Conservation (phyloP, 306 rosid genomes). For the Purshia tridentata region DNA sequence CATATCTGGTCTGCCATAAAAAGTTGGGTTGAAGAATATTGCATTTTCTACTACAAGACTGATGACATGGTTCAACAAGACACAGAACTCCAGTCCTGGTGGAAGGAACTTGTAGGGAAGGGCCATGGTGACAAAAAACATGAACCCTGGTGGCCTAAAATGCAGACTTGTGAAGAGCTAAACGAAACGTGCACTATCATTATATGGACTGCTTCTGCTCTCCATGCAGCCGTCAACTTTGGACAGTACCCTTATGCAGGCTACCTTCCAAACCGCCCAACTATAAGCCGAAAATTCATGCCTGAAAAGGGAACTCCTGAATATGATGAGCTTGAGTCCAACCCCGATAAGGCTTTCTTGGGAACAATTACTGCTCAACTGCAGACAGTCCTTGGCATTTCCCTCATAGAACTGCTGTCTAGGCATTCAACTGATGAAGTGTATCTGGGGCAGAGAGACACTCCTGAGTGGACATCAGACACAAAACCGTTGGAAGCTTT, state of each 20-base stretch:
- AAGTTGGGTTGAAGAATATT: slow-evolving; percentile 57
- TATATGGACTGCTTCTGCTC: slow-evolving; percentile 73
- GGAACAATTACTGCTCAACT: slow-evolving; percentile 58
- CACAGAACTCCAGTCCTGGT: slow-evolving; percentile 61
- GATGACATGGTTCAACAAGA: slow-evolving; percentile 44
- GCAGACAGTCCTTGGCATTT: slow-evolving; percentile 45
- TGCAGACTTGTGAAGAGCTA: slow-evolving; percentile 48
- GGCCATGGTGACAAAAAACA: slow-evolving; percentile 63
- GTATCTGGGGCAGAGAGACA: slow-evolving; percentile 53
- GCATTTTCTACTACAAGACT: slow-evolving; percentile 46
- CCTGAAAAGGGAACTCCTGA: slow-evolving; percentile 54
- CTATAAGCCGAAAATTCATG: slow-evolving; percentile 53
- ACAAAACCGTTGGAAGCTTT: slow-evolving; percentile 46
- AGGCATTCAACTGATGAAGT: slow-evolving; percentile 59
- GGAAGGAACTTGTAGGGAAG: slow-evolving; percentile 52
- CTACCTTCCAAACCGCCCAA: slow-evolving; percentile 61
- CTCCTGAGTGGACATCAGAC: slow-evolving; percentile 67
- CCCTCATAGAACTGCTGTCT: slow-evolving; percentile 60
- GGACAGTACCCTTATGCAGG: slow-evolving; percentile 78
- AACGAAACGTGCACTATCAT: slow-evolving; percentile 39
- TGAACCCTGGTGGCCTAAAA: slow-evolving; percentile 55
- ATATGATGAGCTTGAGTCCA: slow-evolving; percentile 44
- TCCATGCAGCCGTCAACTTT: slow-evolving; percentile 69
- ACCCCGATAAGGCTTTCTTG: slow-evolving; percentile 42
- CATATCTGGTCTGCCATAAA: slow-evolving; percentile 58